Evolutionary conservation across 108 stramenopile genomes (phyloP), one percentile per base, ranked within the genome.

Genomic region (Pseudonitzschia delicatissima): DNA sequence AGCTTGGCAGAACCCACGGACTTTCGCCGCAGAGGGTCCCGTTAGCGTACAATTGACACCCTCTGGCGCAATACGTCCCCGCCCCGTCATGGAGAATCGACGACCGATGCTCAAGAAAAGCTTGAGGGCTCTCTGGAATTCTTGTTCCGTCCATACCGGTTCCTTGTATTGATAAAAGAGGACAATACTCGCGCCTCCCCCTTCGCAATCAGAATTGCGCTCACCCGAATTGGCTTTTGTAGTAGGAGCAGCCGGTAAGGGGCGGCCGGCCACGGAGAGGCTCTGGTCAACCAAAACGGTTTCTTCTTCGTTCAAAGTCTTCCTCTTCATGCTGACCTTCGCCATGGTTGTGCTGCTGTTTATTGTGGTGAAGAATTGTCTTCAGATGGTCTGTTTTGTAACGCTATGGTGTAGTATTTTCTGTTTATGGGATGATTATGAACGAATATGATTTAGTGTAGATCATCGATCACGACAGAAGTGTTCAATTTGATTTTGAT

Each of bases 31-130:
- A 27, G 33, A 52, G 11, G 77, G 81, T n/a, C 82, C 85, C 1
- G 87, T 88, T 21, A 93, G 63, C 1, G 92, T 93, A 62, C 84
- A 88, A 57, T 93, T 93, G 29, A 93, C 61, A 5, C 92, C 92
- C 64, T 93, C 92, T 13, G 77, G 84, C 4, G 92, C 88, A 17
- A 83, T 79, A 2, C 92, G 74, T 6, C 83, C 81, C 12, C 92
- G 66, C 6, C 92, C 92, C 6, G 81, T 84, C 49, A 93, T 73
- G 17, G 71, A 35, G 66, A 62, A 64, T 34, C 70, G 45, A 11
- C 74, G 68, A 0, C 80, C 87, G 15, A 81, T 33, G 8, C 59
- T 78, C 28, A 74, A 62, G 20, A 87, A 69, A 44, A 83, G 70
- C 42, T 80, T 73, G 4, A 89, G 57, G 29, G 79, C 75, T 18